Evolutionary conservation across 2,329 filamentous ascomycete genomes (phyloP).

Genomic region (Gyromitra esculenta): DNA sequence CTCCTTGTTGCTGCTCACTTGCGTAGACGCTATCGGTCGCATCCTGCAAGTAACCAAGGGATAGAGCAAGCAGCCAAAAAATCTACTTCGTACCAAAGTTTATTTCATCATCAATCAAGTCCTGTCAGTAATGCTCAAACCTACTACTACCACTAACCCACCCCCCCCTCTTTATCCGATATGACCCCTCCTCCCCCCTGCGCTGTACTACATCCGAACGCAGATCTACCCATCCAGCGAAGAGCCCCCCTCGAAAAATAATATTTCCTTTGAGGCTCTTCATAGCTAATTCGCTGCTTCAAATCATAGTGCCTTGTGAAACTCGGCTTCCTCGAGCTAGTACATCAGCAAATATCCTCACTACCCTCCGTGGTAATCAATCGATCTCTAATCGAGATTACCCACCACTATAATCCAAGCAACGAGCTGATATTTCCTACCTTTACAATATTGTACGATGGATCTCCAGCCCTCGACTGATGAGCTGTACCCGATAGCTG

Average conservation of each 20-base stretch:
- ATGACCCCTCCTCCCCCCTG: slow-evolving; percentile 22
- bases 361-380: slow-evolving; percentile 29
- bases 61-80: slow-evolving; percentile 29
- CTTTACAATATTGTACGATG: slow-evolving; percentile 51
- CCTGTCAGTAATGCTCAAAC: slow-evolving; percentile 43
- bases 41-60: slow-evolving; percentile 44
- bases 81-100: slow-evolving; percentile 36
- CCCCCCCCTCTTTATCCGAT: slow-evolving; percentile 38
- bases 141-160: slow-evolving; percentile 14
- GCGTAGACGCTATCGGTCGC: slow-evolving; percentile 46
- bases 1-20: slow-evolving; percentile 32
- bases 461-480: slow-evolving; percentile 73
- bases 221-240: slow-evolving; percentile 34
- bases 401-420: slow-evolving; percentile 23
- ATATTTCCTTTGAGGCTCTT: slow-evolving; percentile 36
- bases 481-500: slow-evolving; percentile 99
- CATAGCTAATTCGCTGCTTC: slow-evolving; percentile 38
- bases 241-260: slow-evolving; percentile 6
- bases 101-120: slow-evolving; percentile 47
- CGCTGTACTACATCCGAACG: slow-evolving; percentile 36
- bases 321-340: slow-evolving; percentile 36
- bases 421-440: slow-evolving; percentile 39
- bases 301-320: slow-evolving; percentile 38
- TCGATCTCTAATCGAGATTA: slow-evolving; percentile 47
- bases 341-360: slow-evolving; percentile 16